A percentile compares a stretch with the other conserved stretches of the same genome.
Conservation (phyloP, 179 eudicot species). For the Silene noctiflora region DNA sequence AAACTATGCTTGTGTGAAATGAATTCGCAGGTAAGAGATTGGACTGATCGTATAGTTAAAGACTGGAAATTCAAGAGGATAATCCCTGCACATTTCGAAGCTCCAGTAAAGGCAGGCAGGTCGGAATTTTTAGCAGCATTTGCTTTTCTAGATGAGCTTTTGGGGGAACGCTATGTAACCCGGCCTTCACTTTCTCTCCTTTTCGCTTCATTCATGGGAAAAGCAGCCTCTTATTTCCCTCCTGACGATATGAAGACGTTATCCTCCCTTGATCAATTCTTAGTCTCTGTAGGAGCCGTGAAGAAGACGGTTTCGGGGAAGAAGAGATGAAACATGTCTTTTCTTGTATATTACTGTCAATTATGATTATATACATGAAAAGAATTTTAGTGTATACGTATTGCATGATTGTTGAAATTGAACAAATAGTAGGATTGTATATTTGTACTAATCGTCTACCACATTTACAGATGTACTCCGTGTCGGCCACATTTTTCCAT, state of each 20-base stretch:
- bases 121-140: conserved; percentile 90
- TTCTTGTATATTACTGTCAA: too few relatives aligned
- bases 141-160: conserved; percentile 82
- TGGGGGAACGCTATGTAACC: conserved; percentile 64
- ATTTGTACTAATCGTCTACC: too few relatives aligned
- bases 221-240: conserved; percentile 86
- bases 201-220: conserved; percentile 75
- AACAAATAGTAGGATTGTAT: not conserved
- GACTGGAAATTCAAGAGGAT: conserved; percentile 95
- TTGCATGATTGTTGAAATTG: not conserved
- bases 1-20: not conserved
- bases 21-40: conserved; percentile 66
- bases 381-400: not conserved
- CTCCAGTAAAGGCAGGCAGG: conserved; percentile 76
- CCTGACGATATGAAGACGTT: conserved; percentile 96
- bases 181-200: conserved; percentile 73
- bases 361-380: not conserved
- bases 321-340: conserved; percentile 42
- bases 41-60: conserved; percentile 70
- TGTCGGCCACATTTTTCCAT: too few relatives aligned
- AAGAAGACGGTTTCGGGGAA: conserved; percentile 93
- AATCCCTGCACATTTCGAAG: conserved; percentile 93
- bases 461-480: too few relatives aligned
- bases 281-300: conserved; percentile 95
- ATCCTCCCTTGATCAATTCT: conserved; percentile 82